A percentile compares a stretch with the other conserved stretches of the same genome.
Evolutionary conservation across 23 red algal genomes (phyloP).

Genomic region (Cyanidiococcus yangmingshanensis): DNA sequence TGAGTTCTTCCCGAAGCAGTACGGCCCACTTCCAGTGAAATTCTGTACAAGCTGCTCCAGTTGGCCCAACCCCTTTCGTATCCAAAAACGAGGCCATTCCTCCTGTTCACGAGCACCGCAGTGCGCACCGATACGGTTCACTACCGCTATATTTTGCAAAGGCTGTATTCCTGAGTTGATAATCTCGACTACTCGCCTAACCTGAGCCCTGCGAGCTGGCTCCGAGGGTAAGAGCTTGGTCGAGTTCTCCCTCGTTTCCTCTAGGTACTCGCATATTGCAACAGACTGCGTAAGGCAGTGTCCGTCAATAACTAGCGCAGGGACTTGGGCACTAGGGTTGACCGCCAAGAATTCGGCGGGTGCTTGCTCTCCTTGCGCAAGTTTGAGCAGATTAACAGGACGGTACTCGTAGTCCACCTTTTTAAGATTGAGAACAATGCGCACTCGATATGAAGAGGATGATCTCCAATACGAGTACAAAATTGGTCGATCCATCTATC

Average conservation of each 20-base stretch:
- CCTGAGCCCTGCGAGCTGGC: conserved; percentile 18
- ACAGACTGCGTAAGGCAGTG: conserved; percentile 27
- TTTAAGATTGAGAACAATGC: conserved; percentile 26
- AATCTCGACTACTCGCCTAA: conserved; percentile 25
- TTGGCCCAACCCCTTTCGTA: conserved; percentile 17
- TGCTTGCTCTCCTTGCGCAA: not conserved
- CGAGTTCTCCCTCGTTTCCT: conserved; percentile 19
- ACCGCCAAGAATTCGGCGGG: conserved; percentile 8
- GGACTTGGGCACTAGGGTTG: conserved; percentile 34
- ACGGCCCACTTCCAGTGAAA: conserved; percentile 10
- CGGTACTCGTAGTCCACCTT: conserved; percentile 38
- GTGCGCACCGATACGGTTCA: not conserved
- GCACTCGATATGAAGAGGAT: conserved; percentile 31
- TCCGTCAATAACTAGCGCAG: conserved; percentile 35
- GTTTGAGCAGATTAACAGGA: not conserved
- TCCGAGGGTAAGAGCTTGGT: not conserved
- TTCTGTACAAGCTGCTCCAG: conserved; percentile 26
- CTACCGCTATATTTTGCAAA: conserved; percentile 19
- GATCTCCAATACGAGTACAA: conserved; percentile 38
- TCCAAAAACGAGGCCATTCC: conserved; percentile 22
- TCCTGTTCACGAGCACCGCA: conserved; percentile 19
- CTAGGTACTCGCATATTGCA: conserved; percentile 43
- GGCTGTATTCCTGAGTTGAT: conserved; percentile 36
- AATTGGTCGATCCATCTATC: not conserved
- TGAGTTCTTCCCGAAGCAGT: conserved; percentile 37